A percentile compares a stretch with the other conserved stretches of the same genome.
These are phyloP conservation scores for Cordyceps javanica DNA, from an alignment of 2,329 filamentous ascomycete genomes.

Conservation along the genomic window DNA sequence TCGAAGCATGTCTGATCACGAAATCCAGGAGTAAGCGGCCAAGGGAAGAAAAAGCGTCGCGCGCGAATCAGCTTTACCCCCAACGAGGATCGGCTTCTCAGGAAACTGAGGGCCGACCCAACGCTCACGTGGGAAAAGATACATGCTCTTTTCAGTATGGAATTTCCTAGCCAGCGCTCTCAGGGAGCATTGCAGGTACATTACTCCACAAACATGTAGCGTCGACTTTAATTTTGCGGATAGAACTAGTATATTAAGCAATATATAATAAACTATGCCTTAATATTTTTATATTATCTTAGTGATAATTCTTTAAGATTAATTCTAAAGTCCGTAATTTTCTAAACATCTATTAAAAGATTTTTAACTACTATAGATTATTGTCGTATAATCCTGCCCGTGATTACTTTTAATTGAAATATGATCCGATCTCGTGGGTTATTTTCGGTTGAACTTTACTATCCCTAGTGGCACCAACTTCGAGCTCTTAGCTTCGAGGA, in stretches of 20 bases:
- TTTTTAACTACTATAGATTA: too few species aligned
- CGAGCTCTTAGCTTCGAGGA: too few species aligned
- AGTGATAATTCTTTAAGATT: too few species aligned
- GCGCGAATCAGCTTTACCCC: not conserved
- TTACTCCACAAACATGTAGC: not conserved
- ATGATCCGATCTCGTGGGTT: too few species aligned
- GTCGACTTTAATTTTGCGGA: not conserved
- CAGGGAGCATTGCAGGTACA: not conserved
- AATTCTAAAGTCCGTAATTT: too few species aligned
- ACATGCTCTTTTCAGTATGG: not conserved
- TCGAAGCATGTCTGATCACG: not conserved
- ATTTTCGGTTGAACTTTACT: too few species aligned
- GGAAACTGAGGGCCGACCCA: not conserved
- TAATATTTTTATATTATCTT: not conserved
- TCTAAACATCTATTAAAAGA: too few species aligned
- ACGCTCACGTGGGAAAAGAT: not conserved
- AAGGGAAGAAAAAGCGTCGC: not conserved
- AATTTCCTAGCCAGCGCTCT: not conserved
- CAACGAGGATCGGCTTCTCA: not conserved
- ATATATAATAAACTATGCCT: not conserved
- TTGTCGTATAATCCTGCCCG: too few species aligned
- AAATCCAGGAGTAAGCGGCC: not conserved
- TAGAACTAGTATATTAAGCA: not conserved
- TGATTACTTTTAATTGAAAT: too few species aligned
- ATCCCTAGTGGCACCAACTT: too few species aligned